These are phyloP conservation scores for Microcos paniculata DNA, from an alignment of 345 rosid genomes.

Conservation along the genomic window DNA sequence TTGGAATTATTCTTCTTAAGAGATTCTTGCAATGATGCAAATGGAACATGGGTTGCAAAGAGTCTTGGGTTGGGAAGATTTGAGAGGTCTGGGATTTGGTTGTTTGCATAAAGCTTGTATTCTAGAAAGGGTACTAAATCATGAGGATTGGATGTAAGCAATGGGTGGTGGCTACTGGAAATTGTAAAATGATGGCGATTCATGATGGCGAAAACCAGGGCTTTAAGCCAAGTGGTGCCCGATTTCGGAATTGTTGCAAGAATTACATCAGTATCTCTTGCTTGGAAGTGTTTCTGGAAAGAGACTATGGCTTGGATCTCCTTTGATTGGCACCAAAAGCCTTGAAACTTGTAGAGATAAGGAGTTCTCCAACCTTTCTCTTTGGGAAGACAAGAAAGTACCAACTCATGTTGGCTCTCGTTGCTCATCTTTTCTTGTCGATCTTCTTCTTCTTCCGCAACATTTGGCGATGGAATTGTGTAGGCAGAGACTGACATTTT, in stretches of 20 bases:
- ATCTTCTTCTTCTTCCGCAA: conserved; percentile 30
- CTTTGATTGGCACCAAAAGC: conserved; percentile 68
- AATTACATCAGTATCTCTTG: conserved; percentile 30
- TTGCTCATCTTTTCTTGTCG: conserved; percentile 32
- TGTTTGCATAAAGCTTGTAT: conserved; percentile 40
- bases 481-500: too few relatives aligned
- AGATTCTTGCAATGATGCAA: conserved; percentile 29
- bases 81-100: conserved; percentile 43
- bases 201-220: conserved; percentile 36
- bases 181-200: conserved; percentile 25
- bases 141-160: conserved; percentile 51
- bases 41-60: conserved; percentile 54
- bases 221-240: conserved; percentile 64
- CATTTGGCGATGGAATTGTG: too few relatives aligned
- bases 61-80: conserved; percentile 33
- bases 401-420: conserved; percentile 52
- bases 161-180: conserved; percentile 32
- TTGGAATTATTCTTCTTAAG: conserved; percentile 25
- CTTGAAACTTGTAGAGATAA: conserved; percentile 52
- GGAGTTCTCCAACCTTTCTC: conserved; percentile 74
- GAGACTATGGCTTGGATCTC: conserved; percentile 56
- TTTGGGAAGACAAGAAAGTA: conserved; percentile 54
- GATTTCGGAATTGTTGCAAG: conserved; percentile 55
- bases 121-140: conserved; percentile 62
- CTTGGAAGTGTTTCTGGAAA: conserved; percentile 45